Base-by-base conservation (phyloP, 2,329 filamentous ascomycete genomes). In the Aspergillus sp. region DNA sequence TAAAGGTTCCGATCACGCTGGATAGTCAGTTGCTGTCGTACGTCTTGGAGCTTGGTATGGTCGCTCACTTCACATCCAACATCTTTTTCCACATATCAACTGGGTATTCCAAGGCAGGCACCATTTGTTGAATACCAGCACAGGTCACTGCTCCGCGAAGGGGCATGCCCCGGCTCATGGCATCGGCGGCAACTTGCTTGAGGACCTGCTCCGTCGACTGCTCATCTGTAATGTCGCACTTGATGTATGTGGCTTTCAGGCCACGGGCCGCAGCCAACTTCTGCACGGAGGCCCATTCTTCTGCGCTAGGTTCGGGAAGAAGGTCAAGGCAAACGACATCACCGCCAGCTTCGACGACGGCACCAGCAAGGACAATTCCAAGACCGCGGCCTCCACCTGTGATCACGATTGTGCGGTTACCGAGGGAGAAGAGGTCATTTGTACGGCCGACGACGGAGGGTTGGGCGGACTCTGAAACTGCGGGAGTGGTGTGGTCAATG, bases 311-410 rank as follows among this genome's bases (percentile, higher is more conserved):
- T 9, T 59, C 63, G 0, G 76, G 64, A 9, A 81, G 72, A 19
- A 82, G 75, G 61, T 84, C 81, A 12, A 84, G 69, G 62, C 80
- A 83, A 6, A 79, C 80, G 48, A 80, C 81, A 65, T 81, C 76
- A 32, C 79, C 82, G 15, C 82, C 80, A 13, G 81, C 79, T 64
- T 84, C 82, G 49, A 82, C 67, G 3, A 84, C 74, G 2, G 81
- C 83, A 28, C 74, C 73, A 4, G 82, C 79, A 13, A 85, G 75
- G 17, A 78, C 79, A 43, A 84, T 79, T 13, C 83, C 83, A 1
- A 85, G 73, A 13, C 83, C 82, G 15, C 81, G 79, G 8, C 78
- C 82, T 45, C 79, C 83, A 6, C 83, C 82, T 1, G 83, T 85
- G 45, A 85, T 82, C 8, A 70, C 70, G 48, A 72, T 67, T 10